Evolutionary conservation across 371 early-diverging fungal species (phyloP), one percentile per base, ranked within the genome.

Genomic region (Mucor plumbeus): DNA sequence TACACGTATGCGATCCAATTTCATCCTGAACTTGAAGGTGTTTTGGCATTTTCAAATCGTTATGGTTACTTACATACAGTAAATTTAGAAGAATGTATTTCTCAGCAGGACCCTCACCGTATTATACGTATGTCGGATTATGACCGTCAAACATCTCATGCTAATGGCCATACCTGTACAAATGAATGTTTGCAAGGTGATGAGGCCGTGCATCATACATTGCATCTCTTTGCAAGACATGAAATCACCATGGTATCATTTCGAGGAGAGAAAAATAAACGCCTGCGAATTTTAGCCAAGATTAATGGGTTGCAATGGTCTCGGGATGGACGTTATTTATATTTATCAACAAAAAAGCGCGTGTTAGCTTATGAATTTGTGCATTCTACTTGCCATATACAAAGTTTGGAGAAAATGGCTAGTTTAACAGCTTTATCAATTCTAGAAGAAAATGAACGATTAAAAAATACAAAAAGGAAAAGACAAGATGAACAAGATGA

Each of bases 251-350:
- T 88, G 86, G 69, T 85, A 4, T 82, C 88, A 4, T 88, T 86
- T 64, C 75, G 86, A 15, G 88, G 88, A 5, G 85, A 88, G 63
- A 69, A 69, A 21, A 75, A 86, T 41, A 68, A 65, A 43, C 69
- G 76, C 7, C 59, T 88, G 8, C 75, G 88, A 2, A 88, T 88
- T 33, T 61, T 86, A n/a, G 86, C 85, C 21, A 80, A 78, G 19
- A 83, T 88, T 56, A 86, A 86, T 43, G 88, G 88, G 5, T 67
- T 86, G 9, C 81, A 83, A 3, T 88, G 88, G 88, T 84, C 85
- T 10, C 65, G 68, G 8, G 83, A 86, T 66, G 88, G 88, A 0
- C 71, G 75, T 2, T 73, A 80, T 55, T 64, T 88, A 10, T 86
- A 85, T 60, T 82, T 87, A 13, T 75, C 88, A 0, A 86, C 88